Percentiles rank a stretch among this genome's conserved stretches.
Evolutionary conservation across 306 rosid genomes (phyloP).

Genomic region (Psophocarpus tetragonolobus): DNA sequence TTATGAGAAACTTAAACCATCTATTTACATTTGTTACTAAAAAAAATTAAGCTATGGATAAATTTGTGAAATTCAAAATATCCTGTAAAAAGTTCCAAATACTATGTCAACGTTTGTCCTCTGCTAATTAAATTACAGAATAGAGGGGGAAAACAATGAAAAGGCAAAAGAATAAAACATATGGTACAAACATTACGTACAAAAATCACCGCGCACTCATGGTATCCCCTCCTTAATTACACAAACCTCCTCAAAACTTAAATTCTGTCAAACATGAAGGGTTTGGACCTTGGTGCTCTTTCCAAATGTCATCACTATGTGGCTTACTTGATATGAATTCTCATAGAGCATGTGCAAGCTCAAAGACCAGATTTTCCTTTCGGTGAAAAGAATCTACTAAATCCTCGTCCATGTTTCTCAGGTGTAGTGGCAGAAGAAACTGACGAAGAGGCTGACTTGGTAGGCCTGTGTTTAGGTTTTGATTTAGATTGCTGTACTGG

Average conservation of each 20-base stretch:
- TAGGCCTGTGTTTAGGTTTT: slow-evolving; percentile 70
- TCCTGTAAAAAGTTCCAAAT: slow-evolving; percentile 46
- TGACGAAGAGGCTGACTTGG: slow-evolving; percentile 77
- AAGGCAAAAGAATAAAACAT: slow-evolving; percentile 39
- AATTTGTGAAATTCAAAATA: slow-evolving; percentile 39
- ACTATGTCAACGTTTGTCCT: slow-evolving; percentile 42
- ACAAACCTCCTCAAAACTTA: slow-evolving; percentile 50
- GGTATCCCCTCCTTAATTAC: slow-evolving; percentile 42
- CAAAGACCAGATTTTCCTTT: slow-evolving; percentile 71
- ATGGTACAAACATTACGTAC: slow-evolving; percentile 74
- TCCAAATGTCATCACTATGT: slow-evolving; percentile 41
- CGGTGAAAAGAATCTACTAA: slow-evolving; percentile 94
- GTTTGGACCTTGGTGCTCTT: slow-evolving; percentile 41
- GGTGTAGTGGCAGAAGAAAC: slow-evolving; percentile 78
- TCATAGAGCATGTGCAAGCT: slow-evolving; percentile 46
- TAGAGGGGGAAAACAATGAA: slow-evolving; percentile 17
- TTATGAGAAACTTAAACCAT: background rate
- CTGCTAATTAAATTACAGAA: slow-evolving; percentile 51
- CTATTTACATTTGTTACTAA: background rate
- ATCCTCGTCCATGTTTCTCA: slow-evolving; percentile 81
- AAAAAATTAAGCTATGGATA: slow-evolving; percentile 30
- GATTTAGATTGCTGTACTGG: slow-evolving; percentile 60
- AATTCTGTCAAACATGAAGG: slow-evolving; percentile 38
- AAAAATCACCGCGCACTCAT: slow-evolving; percentile 48
- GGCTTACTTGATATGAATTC: slow-evolving; percentile 28